phyloP scores from a whole-genome alignment of 1,284 basidiomycete species.

The Athelia psychrophila region DNA sequence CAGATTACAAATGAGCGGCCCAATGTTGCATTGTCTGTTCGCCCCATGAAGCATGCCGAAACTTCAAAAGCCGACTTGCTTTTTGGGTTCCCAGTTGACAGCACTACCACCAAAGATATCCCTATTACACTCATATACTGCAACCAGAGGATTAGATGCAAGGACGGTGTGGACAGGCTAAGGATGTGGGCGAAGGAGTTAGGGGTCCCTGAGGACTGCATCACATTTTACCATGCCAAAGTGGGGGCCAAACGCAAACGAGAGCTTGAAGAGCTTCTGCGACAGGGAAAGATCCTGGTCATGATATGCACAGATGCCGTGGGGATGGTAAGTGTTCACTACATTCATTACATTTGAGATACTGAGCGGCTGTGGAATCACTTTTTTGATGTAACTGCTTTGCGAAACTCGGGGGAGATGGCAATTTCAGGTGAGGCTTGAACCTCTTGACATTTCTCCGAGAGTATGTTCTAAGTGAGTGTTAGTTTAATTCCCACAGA shows the following conservation, averaged over 20 bases:
- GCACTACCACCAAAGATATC: conserved; percentile 1
- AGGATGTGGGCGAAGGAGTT: neutral
- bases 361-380: no score
- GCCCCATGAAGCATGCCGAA: neutral
- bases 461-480: no score
- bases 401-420: no score
- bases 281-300: conserved; percentile 2
- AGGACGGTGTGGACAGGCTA: neutral
- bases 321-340: conserved; percentile 5
- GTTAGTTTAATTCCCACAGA: no score
- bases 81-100: neutral
- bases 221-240: conserved; percentile 6
- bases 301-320: conserved; percentile 4
- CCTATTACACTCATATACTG: conserved; percentile 3
- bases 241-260: conserved; percentile 1
- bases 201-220: neutral
- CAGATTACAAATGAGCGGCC: conserved; percentile 3
- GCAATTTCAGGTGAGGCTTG: no score
- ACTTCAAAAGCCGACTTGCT: conserved; percentile 3
- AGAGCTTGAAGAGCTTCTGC: neutral
- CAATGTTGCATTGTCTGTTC: conserved; percentile 5
- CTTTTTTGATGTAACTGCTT: no score
- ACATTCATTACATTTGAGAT: no score
- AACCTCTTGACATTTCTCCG: no score
- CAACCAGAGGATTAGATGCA: neutral